Percentiles rank a stretch among this genome's conserved stretches.
phyloP scores from a whole-genome alignment of 2,329 filamentous ascomycete genomes.

The Mycocentrospora acerina region DNA sequence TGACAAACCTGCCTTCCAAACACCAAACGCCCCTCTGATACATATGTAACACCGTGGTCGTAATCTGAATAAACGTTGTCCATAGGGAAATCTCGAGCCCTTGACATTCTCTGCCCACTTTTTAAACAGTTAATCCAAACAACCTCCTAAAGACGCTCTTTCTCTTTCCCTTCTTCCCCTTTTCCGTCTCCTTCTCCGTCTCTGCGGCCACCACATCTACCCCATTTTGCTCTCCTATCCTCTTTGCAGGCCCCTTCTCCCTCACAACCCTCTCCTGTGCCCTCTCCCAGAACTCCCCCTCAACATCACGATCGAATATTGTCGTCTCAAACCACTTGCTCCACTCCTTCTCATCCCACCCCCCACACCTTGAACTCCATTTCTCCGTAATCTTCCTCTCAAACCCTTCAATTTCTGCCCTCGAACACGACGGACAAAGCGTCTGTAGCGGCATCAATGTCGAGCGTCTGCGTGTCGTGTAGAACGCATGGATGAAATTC shows the following conservation, averaged over 20 bases:
- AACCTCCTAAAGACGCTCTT: conserved; percentile 20
- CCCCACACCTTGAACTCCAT: conserved; percentile 17
- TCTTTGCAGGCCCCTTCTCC: conserved; percentile 14
- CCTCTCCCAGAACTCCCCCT: conserved; percentile 29
- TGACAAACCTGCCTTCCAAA: too few relatives aligned
- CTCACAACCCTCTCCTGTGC: conserved; percentile 31
- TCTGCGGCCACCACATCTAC: conserved; percentile 2
- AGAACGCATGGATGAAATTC: conserved; percentile 25
- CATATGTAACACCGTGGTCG: too few relatives aligned
- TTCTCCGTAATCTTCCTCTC: conserved; percentile 23
- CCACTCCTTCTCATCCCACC: conserved; percentile 28
- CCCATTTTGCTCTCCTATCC: background rate
- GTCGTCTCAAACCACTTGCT: conserved; percentile 24
- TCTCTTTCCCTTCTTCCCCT: conserved; percentile 11
- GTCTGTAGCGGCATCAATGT: conserved; percentile 22
- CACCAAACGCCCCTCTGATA: too few relatives aligned
- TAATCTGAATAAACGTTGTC: too few relatives aligned
- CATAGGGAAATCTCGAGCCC: background rate
- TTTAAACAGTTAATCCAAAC: conserved; percentile 6
- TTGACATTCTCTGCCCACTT: too few relatives aligned
- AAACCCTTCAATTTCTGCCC: conserved; percentile 23
- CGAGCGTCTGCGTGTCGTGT: conserved; percentile 15
- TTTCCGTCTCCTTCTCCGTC: conserved; percentile 2
- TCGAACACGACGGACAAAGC: conserved; percentile 31
- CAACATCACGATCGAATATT: conserved; percentile 18